Percentiles rank a stretch among this genome's conserved stretches.
Evolutionary conservation across 1,139 yeast species (phyloP).

Genomic region (Geotrichum carabidarum): DNA sequence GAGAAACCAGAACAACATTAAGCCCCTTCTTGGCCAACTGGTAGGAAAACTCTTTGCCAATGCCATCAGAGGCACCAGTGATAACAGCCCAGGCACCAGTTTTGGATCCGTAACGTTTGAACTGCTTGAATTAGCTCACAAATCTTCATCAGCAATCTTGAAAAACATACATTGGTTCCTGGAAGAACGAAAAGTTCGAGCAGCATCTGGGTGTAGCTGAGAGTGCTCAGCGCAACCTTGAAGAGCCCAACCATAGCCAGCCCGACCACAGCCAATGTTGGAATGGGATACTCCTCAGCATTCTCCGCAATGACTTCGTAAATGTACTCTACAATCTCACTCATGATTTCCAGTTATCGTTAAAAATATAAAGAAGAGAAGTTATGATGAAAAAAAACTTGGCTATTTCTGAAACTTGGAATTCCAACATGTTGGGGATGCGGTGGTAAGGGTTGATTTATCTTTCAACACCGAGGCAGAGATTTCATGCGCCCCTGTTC

Average conservation of each 20-base stretch:
- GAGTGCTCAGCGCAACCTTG: constrained; percentile 43
- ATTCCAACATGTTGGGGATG: not conserved
- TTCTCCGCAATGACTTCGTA: constrained; percentile 17
- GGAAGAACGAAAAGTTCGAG: constrained; percentile 63
- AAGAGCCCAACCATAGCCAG: constrained; percentile 45
- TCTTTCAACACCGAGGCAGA: too few relatives aligned
- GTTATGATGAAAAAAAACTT: too few relatives aligned
- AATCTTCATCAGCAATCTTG: not conserved
- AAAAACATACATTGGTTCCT: constrained; percentile 41
- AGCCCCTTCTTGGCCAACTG: constrained; percentile 86
- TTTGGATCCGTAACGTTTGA: constrained; percentile 63
- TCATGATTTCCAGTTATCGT: not conserved
- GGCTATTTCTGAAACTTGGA: too few relatives aligned
- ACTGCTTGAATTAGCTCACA: constrained; percentile 24
- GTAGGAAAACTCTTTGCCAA: constrained; percentile 83
- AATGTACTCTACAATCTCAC: constrained; percentile 15
- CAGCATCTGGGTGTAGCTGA: constrained; percentile 44
- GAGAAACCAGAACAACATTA: constrained; percentile 74
- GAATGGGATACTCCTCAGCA: constrained; percentile 11
- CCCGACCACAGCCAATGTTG: constrained; percentile 20
- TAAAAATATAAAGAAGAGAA: too few relatives aligned
- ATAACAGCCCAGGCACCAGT: constrained; percentile 78
- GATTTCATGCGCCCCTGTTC: too few relatives aligned
- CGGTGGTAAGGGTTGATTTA: not conserved
- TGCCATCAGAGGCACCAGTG: constrained; percentile 97